A percentile compares a stretch with the other conserved stretches of the same genome.
These are phyloP conservation scores for Xerophyta viscosa DNA, from an alignment of 106 monocot species.

Conservation along the genomic window DNA sequence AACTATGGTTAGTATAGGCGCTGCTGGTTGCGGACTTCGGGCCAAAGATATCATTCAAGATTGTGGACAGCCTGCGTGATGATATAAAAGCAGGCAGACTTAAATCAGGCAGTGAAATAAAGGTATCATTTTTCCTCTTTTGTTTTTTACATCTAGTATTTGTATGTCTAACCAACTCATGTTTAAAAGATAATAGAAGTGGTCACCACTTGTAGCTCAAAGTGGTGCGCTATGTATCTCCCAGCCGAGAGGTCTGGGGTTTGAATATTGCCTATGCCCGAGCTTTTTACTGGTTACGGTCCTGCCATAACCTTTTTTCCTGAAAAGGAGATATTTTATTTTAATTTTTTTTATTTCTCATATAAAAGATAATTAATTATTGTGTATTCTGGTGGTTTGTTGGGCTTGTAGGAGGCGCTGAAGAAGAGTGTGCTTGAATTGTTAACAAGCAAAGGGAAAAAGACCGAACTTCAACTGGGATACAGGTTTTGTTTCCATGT, in stretches of 20 bases:
- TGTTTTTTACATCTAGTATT: not conserved
- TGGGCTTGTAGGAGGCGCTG: constrained; percentile 53
- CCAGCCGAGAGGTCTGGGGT: too few relatives aligned
- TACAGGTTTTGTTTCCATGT: constrained; percentile 36
- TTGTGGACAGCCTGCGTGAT: constrained; percentile 65
- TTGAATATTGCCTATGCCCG: too few relatives aligned
- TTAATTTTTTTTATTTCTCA: too few relatives aligned
- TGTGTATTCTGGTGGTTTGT: too few relatives aligned
- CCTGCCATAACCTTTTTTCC: too few relatives aligned
- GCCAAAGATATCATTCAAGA: constrained; percentile 84
- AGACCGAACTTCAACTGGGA: constrained; percentile 86
- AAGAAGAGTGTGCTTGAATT: constrained; percentile 67
- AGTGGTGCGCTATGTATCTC: too few relatives aligned
- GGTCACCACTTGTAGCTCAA: too few relatives aligned
- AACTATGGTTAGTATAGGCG: constrained; percentile 25
- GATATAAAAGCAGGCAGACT: constrained; percentile 79
- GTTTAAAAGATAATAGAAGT: too few relatives aligned
- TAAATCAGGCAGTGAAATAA: constrained; percentile 84
- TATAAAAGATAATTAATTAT: too few relatives aligned
- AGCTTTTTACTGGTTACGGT: too few relatives aligned
- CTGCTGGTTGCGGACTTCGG: constrained; percentile 89
- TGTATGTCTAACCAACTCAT: too few relatives aligned
- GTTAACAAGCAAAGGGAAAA: constrained; percentile 52
- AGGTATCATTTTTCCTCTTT: constrained; percentile 23
- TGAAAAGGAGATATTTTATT: too few relatives aligned